Conservation (phyloP, 2,329 filamentous ascomycete genomes). For the Chrysosporium queenslandicum region DNA sequence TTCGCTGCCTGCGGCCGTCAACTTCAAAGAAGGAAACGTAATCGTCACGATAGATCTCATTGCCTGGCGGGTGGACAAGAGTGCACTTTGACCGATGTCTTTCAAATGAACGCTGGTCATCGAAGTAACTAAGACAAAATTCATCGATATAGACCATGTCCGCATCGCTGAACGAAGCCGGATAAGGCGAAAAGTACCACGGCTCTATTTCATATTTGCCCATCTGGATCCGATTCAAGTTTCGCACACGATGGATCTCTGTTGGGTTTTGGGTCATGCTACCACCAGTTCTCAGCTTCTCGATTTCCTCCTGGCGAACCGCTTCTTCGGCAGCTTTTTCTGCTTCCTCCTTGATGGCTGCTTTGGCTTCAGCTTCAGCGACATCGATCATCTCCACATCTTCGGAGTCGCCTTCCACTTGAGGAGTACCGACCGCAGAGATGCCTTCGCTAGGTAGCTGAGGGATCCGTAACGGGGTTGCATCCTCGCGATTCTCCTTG, state of each 20-base stretch:
- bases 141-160: constrained; percentile 96
- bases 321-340: constrained; percentile 34
- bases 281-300: constrained; percentile 85
- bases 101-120: constrained; percentile 67
- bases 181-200: constrained; percentile 98
- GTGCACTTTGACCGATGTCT: constrained; percentile 86
- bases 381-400: constrained; percentile 39
- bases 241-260: constrained; percentile 90
- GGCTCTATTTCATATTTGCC: constrained; percentile 85
- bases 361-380: constrained; percentile 23
- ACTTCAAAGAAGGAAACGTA: constrained; percentile 95
- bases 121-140: constrained; percentile 89
- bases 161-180: constrained; percentile 73
- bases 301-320: constrained; percentile 78
- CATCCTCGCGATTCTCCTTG: constrained; percentile 49
- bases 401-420: constrained; percentile 26
- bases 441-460: constrained; percentile 29
- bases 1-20: constrained; percentile 88
- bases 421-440: constrained; percentile 33
- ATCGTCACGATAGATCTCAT: constrained; percentile 90
- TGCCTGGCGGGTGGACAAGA: constrained; percentile 83
- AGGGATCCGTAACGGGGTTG: constrained; percentile 27
- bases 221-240: constrained; percentile 89
- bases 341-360: constrained; percentile 29
- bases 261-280: constrained; percentile 99